A percentile compares a stretch with the other conserved stretches of the same genome.
These are phyloP conservation scores for Camellia oleifera DNA, from an alignment of 179 eudicot genomes.

Conservation along the genomic window DNA sequence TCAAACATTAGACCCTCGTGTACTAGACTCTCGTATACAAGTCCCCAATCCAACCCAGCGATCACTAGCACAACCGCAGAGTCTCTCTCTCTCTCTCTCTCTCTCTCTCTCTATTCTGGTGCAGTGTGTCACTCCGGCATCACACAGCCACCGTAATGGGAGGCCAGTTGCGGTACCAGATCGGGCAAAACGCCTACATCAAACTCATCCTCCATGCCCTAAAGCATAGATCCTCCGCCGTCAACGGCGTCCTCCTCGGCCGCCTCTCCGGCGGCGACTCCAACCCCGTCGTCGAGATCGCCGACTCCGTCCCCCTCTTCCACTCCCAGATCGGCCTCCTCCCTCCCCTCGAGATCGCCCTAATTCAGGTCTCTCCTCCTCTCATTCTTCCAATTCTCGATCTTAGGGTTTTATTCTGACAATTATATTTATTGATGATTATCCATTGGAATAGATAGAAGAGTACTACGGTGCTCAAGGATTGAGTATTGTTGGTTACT, in stretches of 20 bases:
- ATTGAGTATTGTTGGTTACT: conserved; percentile 84
- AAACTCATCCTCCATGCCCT: conserved; percentile 69
- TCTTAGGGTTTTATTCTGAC: no score
- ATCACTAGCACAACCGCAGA: no score
- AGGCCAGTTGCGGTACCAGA: conserved; percentile 50
- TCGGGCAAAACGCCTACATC: conserved; percentile 64
- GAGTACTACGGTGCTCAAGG: conserved; percentile 74
- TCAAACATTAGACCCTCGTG: no score
- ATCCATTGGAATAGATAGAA: conserved; percentile 52
- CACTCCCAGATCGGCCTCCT: conserved; percentile 73
- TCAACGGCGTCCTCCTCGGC: conserved; percentile 75
- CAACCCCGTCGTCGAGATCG: conserved; percentile 43
- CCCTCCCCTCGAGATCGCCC: conserved; percentile 83
- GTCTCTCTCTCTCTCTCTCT: no score
- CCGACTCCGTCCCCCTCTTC: conserved; percentile 73
- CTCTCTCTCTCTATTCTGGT: no score
- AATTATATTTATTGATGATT: neutral
- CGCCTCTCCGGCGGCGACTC: conserved; percentile 37
- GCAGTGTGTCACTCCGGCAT: no score
- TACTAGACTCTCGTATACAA: no score
- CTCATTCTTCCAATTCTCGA: neutral
- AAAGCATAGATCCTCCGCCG: conserved; percentile 57
- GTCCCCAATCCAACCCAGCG: no score
- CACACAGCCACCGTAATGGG: conserved; percentile 16
- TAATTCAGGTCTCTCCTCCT: conserved; percentile 31